These are phyloP conservation scores for Ogataea sp. DNA, from an alignment of 805 yeast genomes.

Conservation along the genomic window DNA sequence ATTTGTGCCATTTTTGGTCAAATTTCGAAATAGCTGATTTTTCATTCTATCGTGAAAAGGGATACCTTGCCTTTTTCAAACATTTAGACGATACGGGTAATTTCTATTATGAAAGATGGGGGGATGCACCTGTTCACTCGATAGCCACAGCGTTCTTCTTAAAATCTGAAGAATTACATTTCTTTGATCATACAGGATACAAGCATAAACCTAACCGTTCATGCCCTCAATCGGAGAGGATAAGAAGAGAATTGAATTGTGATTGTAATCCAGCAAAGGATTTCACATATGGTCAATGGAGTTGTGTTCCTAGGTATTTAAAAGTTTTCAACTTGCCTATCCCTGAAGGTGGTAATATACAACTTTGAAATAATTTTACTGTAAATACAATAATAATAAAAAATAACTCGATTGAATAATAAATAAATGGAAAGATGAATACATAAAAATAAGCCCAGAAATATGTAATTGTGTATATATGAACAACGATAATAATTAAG, in stretches of 20 bases:
- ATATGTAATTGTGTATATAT: too few species aligned
- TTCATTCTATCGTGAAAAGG: constrained; percentile 48
- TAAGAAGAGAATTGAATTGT: constrained; percentile 40
- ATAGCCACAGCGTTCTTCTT: constrained; percentile 52
- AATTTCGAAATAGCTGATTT: constrained; percentile 61
- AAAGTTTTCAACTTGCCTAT: constrained; percentile 8
- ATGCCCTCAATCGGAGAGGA: constrained; percentile 44
- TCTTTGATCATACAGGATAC: constrained; percentile 54
- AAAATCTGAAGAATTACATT: constrained; percentile 39
- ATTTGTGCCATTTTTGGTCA: constrained; percentile 55
- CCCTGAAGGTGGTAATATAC: constrained; percentile 3
- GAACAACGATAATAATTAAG: too few species aligned
- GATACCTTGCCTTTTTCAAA: constrained; percentile 47
- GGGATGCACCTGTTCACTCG: constrained; percentile 70
- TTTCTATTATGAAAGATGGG: constrained; percentile 73
- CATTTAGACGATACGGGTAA: constrained; percentile 54
- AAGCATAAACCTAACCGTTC: constrained; percentile 47
- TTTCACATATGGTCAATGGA: constrained; percentile 42
- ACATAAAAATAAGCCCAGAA: too few species aligned
- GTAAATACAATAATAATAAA: too few species aligned
- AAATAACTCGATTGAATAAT: too few species aligned
- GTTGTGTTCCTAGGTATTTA: constrained; percentile 42
- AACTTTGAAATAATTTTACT: too few species aligned
- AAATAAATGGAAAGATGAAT: too few species aligned
- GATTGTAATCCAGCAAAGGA: constrained; percentile 39